Percentiles rank a stretch among this genome's conserved stretches.
These are phyloP conservation scores for Larix kaempferi DNA, from an alignment of 75 land plant species.

Conservation along the genomic window DNA sequence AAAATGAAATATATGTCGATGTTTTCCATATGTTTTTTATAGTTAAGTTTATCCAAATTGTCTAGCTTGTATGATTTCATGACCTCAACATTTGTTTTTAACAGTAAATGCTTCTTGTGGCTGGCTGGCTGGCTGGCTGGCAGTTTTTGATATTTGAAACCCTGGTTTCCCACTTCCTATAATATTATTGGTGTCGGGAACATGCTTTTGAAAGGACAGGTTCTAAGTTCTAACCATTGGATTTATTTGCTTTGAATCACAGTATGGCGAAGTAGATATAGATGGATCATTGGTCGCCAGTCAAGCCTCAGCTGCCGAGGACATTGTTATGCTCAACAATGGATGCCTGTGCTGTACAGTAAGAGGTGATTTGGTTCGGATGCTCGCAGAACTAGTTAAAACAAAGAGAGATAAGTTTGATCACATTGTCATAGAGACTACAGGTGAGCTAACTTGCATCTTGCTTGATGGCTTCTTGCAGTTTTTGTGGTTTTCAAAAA, in stretches of 20 bases:
- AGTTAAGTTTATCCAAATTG: no score
- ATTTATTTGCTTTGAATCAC: constrained; percentile 8
- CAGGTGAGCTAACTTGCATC: constrained; percentile 44
- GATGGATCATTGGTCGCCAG: constrained; percentile 92
- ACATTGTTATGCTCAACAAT: constrained; percentile 96
- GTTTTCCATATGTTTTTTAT: no score
- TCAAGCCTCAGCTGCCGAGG: constrained; percentile 72
- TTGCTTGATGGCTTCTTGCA: not conserved
- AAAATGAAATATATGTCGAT: no score
- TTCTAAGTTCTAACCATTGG: no score
- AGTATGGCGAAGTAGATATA: constrained; percentile 99
- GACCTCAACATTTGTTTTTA: no score
- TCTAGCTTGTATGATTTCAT: no score
- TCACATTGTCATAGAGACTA: constrained; percentile 95
- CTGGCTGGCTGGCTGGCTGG: no score
- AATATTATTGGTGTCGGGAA: no score
- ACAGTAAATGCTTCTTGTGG: no score
- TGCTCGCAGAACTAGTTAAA: constrained; percentile 73
- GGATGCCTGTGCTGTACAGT: constrained; percentile 98
- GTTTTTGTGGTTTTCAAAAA: not conserved
- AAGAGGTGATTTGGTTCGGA: constrained; percentile 87
- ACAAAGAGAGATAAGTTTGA: constrained; percentile 84
- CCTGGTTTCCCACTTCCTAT: no score
- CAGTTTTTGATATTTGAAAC: no score
- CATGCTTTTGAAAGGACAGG: no score